Evolutionary conservation across 2,329 filamentous ascomycete genomes (phyloP), one percentile per base, ranked within the genome.

Genomic region (Neurospora crassa): DNA sequence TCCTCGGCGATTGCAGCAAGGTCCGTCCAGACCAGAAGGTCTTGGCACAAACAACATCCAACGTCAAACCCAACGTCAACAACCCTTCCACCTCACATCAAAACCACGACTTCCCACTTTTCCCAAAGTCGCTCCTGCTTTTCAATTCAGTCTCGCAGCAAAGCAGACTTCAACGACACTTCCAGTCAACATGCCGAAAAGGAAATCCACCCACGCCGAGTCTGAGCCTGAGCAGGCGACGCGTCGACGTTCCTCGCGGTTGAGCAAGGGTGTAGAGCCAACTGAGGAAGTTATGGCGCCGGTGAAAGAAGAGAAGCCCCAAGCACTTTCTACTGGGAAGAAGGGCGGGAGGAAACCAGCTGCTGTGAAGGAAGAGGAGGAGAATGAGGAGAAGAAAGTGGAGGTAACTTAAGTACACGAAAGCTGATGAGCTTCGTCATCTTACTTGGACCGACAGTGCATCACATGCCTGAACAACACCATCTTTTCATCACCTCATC

Each of bases 121-220:
- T 2, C 3, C 3, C 24, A 5, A 34, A 34, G 34, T 7, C 1
- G 16, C 24, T 8, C 18, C 14, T 63, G 6, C 7, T 63, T 34
- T 18, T 0, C 24, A 2, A 18, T 10, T 7, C 14, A 18, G 18
- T 34, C 0, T 3, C 7, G 3, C 24, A 18, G 0, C 14, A 63
- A 63, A 34, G 8, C 7, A 4, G 7, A 18, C 1, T 10, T 34
- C 16, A 34, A 18, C 14, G 2, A n/a, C 24, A n/a, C 11, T 11
- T 2, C 18, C 11, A 70, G 4, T 16, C 7, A 72, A 8, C 16
- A 76, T 76, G 76, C 70, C 74, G 3, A 77, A 77, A 68, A 71
- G 75, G 29, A 76, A 77, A 47, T 72, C 74, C 1, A 63, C 59
- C 1, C 68, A 63, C 1, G 69, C 16, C 1, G 72, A 69, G 40